These are phyloP conservation scores for Fusarium agapanthi DNA, from an alignment of 2,329 filamentous ascomycete genomes.

Conservation along the genomic window DNA sequence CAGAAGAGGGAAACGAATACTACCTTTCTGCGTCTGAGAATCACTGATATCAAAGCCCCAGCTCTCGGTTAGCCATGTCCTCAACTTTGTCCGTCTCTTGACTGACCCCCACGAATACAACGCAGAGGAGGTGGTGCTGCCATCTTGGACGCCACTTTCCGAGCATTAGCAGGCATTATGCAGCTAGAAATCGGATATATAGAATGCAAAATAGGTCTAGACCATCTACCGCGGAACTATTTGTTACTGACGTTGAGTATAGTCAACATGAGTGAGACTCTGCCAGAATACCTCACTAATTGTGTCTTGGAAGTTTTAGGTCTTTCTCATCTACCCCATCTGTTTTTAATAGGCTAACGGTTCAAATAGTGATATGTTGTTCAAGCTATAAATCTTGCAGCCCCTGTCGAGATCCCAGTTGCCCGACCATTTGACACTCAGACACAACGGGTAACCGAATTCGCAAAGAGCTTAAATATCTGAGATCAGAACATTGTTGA, in stretches of 20 bases:
- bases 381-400: not conserved
- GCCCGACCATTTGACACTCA: not conserved
- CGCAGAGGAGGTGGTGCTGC: not conserved
- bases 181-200: not conserved
- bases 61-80: not conserved
- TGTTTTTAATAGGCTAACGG: accelerated
- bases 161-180: not conserved
- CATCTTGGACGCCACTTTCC: not conserved
- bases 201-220: not conserved
- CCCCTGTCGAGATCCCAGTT: not conserved
- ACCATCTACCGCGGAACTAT: not conserved
- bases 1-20: not conserved
- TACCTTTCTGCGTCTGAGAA: not conserved
- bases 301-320: accelerated
- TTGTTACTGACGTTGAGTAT: not conserved
- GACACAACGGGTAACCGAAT: no score
- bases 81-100: not conserved
- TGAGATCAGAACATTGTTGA: accelerated
- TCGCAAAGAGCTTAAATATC: no score
- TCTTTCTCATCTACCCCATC: accelerated
- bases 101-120: not conserved
- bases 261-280: not conserved
- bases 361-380: no score
- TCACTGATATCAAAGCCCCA: not conserved
- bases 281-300: no score